Conservation (phyloP, 768 basidiomycete species). For the Neoboletus magnificus region DNA sequence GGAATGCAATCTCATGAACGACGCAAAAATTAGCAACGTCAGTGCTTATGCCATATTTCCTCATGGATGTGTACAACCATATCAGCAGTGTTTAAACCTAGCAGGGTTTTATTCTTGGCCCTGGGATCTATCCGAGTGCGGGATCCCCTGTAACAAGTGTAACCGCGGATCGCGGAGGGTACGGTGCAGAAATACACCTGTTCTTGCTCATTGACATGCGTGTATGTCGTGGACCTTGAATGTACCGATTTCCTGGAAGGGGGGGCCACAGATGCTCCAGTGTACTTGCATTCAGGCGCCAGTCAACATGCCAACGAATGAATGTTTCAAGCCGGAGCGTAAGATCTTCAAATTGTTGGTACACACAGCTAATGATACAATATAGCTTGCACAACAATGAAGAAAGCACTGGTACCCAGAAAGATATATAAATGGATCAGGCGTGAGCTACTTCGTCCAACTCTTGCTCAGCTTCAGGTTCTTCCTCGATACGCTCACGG, state of each 20-base stretch:
- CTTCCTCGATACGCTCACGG: slow-evolving; percentile 67
- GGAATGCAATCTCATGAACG: slow-evolving; percentile 5
- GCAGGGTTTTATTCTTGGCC: background rate
- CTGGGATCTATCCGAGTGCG: background rate
- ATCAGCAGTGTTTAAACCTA: no score
- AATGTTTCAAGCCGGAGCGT: background rate
- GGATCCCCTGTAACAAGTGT: background rate
- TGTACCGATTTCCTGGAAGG: background rate
- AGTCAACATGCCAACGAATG: background rate
- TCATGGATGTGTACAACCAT: slow-evolving; percentile 4
- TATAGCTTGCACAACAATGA: background rate
- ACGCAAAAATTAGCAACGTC: background rate
- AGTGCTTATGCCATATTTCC: background rate
- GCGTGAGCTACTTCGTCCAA: slow-evolving; percentile 29
- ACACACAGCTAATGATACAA: slow-evolving; percentile 14
- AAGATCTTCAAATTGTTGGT: background rate
- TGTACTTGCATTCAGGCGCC: background rate
- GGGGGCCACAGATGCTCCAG: background rate
- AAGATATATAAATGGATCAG: background rate
- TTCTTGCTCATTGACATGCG: background rate
- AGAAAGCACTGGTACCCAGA: slow-evolving; percentile 1
- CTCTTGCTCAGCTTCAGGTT: slow-evolving; percentile 64
- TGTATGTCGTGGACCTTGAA: background rate
- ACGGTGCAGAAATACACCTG: background rate
- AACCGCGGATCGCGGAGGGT: background rate